A percentile compares a stretch with the other conserved stretches of the same genome.
Evolutionary conservation across 306 rosid species (phyloP).

Genomic region (Quillaja saponaria): DNA sequence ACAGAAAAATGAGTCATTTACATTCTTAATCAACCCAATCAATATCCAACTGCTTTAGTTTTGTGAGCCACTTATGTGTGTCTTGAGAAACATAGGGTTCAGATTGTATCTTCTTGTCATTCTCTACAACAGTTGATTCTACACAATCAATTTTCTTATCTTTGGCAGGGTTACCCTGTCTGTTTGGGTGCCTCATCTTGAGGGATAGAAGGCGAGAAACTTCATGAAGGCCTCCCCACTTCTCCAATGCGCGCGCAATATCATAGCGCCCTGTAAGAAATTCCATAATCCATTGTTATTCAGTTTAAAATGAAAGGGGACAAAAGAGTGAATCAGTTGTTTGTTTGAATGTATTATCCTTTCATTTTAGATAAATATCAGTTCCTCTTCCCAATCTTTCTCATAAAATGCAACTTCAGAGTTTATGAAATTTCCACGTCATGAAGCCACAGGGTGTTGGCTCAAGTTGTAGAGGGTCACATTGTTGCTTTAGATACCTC

Average conservation of each 20-base stretch:
- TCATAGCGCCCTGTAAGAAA: slow-evolving; percentile 69
- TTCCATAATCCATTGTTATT: neutral
- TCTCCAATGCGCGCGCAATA: slow-evolving; percentile 89
- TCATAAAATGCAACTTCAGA: no score
- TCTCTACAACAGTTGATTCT: slow-evolving; percentile 40
- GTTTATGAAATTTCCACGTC: no score
- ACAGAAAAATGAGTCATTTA: neutral
- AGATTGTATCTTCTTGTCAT: slow-evolving; percentile 41
- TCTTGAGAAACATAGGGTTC: slow-evolving; percentile 61
- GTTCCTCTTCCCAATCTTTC: slow-evolving; percentile 23
- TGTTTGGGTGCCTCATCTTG: slow-evolving; percentile 62
- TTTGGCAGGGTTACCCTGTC: slow-evolving; percentile 44
- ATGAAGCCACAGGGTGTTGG: no score
- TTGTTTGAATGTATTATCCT: slow-evolving; percentile 8
- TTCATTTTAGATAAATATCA: no score
- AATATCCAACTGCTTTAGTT: slow-evolving; percentile 67
- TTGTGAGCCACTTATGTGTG: slow-evolving; percentile 71
- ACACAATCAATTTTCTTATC: slow-evolving; percentile 52
- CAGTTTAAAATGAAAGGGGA: slow-evolving; percentile 14
- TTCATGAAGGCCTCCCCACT: slow-evolving; percentile 94
- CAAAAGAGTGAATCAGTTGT: slow-evolving; percentile 4
- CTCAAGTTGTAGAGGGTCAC: no score
- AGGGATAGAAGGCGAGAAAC: slow-evolving; percentile 86
- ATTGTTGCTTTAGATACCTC: no score
- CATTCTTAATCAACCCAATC: slow-evolving; percentile 68